Conservation (phyloP, 176 grass and related monocot genomes). For the Oryza glaberrima region DNA sequence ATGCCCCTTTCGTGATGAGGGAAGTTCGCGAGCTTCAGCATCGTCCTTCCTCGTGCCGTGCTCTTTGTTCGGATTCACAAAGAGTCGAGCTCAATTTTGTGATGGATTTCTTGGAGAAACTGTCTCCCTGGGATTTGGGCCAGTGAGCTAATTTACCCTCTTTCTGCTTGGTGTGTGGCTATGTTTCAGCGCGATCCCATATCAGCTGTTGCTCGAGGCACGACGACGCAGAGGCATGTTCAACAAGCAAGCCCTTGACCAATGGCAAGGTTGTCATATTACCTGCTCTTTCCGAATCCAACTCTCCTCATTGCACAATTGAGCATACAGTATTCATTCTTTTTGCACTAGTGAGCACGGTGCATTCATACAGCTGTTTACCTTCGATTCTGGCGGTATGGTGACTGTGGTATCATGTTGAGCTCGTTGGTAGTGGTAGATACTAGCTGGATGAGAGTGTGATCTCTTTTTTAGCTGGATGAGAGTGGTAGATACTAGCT, state of each 20-base stretch:
- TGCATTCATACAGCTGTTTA: not conserved
- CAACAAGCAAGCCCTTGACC: not conserved
- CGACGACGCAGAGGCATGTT: not conserved
- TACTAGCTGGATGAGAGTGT: no score
- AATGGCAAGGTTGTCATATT: not conserved
- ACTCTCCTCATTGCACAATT: not conserved
- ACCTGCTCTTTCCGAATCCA: conserved; percentile 3
- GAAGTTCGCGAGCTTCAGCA: not conserved
- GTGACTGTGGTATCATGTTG: not conserved
- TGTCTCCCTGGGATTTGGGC: not conserved
- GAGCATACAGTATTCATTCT: not conserved
- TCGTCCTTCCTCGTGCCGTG: no score
- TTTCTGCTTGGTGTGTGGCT: not conserved
- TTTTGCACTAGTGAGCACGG: not conserved
- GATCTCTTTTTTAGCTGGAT: no score
- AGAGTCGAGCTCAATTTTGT: no score
- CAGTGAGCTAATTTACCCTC: not conserved
- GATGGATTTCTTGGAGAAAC: not conserved
- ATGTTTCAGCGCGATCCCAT: conserved; percentile 26
- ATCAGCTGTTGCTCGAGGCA: conserved; percentile 30
- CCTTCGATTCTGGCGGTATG: not conserved
- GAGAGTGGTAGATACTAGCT: no score
- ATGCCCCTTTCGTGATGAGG: not conserved
- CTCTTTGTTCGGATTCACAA: no score
- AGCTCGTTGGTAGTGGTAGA: not conserved